Evolutionary conservation across 306 rosid genomes (phyloP).

Genomic region (Prunus kanzakura): DNA sequence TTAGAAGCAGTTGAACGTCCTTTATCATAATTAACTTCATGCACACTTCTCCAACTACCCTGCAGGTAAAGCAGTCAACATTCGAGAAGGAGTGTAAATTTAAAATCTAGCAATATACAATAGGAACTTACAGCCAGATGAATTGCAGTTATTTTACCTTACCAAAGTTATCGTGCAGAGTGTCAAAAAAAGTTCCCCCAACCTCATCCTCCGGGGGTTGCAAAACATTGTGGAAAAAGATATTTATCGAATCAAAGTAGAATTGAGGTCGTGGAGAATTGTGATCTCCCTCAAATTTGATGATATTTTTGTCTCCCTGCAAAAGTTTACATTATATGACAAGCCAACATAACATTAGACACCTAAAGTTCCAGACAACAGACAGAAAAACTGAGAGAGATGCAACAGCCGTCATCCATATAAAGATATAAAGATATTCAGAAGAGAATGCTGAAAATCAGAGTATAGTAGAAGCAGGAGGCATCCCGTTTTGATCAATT

Average conservation of each 20-base stretch:
- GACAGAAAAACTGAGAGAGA: not conserved
- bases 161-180: constrained; percentile 57
- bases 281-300: constrained; percentile 98
- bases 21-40: constrained; percentile 30
- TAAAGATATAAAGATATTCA: not conserved
- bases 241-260: constrained; percentile 85
- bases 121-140: constrained; percentile 25
- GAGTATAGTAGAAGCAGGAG: not conserved
- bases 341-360: constrained; percentile 3
- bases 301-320: constrained; percentile 91
- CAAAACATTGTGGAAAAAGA: constrained; percentile 83
- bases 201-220: constrained; percentile 94
- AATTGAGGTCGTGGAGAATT: constrained; percentile 94
- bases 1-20: constrained; percentile 50
- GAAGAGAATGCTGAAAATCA: not conserved
- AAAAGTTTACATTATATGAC: constrained; percentile 19
- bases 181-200: constrained; percentile 64
- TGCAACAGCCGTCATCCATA: constrained; percentile 2
- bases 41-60: constrained; percentile 70
- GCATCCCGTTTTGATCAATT: not conserved
- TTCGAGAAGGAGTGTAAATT: not conserved
- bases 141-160: constrained; percentile 59
- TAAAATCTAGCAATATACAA: constrained; percentile 11
- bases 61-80: constrained; percentile 34
- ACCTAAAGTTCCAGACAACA: not conserved